These are phyloP conservation scores for Pestalotiopsis sp. DNA, from an alignment of 2,329 filamentous ascomycete genomes.

Conservation along the genomic window DNA sequence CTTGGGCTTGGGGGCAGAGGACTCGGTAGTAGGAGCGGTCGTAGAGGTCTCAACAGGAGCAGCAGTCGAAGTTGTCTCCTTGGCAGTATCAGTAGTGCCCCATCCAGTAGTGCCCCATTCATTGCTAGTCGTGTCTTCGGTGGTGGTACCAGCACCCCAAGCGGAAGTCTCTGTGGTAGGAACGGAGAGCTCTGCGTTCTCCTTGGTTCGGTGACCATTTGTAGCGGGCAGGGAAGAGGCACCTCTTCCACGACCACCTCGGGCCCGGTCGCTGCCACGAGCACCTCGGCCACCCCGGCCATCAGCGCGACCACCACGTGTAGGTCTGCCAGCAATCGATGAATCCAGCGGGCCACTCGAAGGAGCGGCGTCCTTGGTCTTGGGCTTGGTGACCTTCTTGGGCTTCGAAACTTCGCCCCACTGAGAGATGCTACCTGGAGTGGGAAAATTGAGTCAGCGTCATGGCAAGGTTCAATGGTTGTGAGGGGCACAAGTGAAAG, in stretches of 20 bases:
- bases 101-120: slow-evolving; percentile 45
- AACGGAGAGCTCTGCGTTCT: slow-evolving; percentile 57
- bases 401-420: slow-evolving; percentile 83
- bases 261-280: slow-evolving; percentile 57
- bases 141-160: slow-evolving; percentile 52
- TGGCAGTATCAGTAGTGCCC: slow-evolving; percentile 25
- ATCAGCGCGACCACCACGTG: slow-evolving; percentile 60
- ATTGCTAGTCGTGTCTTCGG: slow-evolving; percentile 38
- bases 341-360: slow-evolving; percentile 53
- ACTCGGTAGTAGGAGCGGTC: slow-evolving; percentile 31
- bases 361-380: slow-evolving; percentile 63
- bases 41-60: slow-evolving; percentile 37
- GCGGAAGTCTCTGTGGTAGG: slow-evolving; percentile 70
- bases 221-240: slow-evolving; percentile 59
- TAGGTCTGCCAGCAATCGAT: slow-evolving; percentile 45
- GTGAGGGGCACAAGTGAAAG: not conserved
- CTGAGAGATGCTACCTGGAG: slow-evolving; percentile 72
- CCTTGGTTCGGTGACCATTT: slow-evolving; percentile 63
- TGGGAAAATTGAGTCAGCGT: slow-evolving; percentile 26
- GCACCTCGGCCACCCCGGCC: slow-evolving; percentile 33
- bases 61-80: slow-evolving; percentile 28
- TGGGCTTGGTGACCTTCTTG: slow-evolving; percentile 73
- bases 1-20: slow-evolving; percentile 46
- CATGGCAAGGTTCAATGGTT: not conserved
- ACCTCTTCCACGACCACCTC: slow-evolving; percentile 66